Conservation (phyloP, 2,329 filamentous ascomycete genomes). For the Harringtonia lauricola region DNA sequence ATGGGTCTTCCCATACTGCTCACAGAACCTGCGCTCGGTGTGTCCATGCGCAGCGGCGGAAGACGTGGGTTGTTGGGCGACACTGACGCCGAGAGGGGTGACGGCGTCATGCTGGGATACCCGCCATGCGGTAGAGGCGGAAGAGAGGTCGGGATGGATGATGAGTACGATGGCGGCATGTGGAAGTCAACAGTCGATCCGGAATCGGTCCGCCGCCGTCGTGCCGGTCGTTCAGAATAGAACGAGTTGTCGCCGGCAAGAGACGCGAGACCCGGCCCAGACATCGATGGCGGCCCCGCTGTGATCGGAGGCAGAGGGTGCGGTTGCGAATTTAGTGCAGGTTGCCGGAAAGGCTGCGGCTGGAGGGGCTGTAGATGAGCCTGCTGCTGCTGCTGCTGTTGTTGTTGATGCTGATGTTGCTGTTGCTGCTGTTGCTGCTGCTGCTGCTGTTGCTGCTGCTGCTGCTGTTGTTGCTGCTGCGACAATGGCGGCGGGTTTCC, state of each 20-base stretch:
- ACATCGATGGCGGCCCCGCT: conserved; percentile 7
- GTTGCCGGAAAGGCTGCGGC: background rate
- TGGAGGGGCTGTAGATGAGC: background rate
- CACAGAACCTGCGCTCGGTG: conserved; percentile 16
- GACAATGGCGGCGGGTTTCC: conserved; percentile 1
- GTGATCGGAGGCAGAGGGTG: conserved; percentile 6
- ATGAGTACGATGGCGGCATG: background rate
- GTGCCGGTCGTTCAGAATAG: conserved; percentile 9
- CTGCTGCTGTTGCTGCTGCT: conserved; percentile 1
- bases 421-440: conserved; percentile 1
- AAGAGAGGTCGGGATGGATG: conserved; percentile 3
- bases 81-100: conserved; percentile 5
- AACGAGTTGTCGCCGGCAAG: conserved; percentile 13
- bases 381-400: background rate
- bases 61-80: conserved; percentile 8
- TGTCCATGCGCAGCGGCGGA: conserved; percentile 8
- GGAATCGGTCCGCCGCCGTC: conserved; percentile 10
- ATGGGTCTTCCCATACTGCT: conserved; percentile 13
- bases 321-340: background rate
- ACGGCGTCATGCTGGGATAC: conserved; percentile 9
- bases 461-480: background rate
- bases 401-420: conserved; percentile 11
- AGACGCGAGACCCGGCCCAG: conserved; percentile 11
- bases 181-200: conserved; percentile 5
- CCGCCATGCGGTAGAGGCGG: background rate